Conservation (phyloP, 306 rosid species). For the Pyrus pyrifolia region DNA sequence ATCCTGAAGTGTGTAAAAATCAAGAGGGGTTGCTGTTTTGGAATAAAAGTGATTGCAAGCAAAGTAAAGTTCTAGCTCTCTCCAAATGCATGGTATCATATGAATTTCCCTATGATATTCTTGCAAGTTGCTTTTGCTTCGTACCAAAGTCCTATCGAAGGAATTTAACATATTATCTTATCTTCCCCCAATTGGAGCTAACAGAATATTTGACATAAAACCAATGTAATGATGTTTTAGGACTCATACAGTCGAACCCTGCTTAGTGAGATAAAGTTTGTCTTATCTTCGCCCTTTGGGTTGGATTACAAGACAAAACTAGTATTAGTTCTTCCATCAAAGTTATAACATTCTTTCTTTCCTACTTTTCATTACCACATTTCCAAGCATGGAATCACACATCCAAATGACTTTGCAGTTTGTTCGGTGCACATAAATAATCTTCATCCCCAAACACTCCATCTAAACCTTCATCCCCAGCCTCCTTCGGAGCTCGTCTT, state of each 20-base stretch:
- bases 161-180: no score
- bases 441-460: neutral
- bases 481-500: neutral
- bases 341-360: neutral
- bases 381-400: conserved; percentile 30
- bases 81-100: no score
- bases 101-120: no score
- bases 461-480: neutral
- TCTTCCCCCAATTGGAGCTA: no score
- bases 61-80: conserved; percentile 20
- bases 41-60: conserved; percentile 19
- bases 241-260: no score
- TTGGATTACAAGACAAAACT: no score
- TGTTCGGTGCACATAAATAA: neutral
- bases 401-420: neutral
- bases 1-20: neutral
- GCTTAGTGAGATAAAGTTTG: no score
- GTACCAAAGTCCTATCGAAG: neutral
- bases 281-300: no score
- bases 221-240: no score
- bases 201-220: no score
- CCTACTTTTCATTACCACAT: conserved; percentile 18
- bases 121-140: no score
- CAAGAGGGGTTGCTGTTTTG: neutral
- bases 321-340: neutral